Evolutionary conservation across 768 basidiomycete genomes (phyloP).

Genomic region (Pleurotus cornucopiae): DNA sequence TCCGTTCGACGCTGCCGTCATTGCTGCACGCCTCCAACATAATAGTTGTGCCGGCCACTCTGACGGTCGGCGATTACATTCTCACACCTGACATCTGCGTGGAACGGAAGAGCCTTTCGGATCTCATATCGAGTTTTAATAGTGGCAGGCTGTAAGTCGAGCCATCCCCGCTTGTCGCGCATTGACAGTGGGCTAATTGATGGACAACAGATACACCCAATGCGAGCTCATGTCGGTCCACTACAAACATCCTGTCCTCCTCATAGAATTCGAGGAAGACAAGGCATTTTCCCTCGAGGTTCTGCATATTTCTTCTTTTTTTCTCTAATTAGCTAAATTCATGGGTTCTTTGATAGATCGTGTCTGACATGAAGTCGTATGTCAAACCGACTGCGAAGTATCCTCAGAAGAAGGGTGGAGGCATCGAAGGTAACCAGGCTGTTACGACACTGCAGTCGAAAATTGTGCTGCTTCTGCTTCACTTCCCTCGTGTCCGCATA

Average conservation of each 20-base stretch:
- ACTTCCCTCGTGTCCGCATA: slow-evolving; percentile 89
- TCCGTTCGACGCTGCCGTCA: slow-evolving; percentile 88
- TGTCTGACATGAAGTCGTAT: slow-evolving; percentile 65
- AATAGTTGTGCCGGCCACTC: slow-evolving; percentile 82
- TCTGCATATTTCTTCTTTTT: slow-evolving; percentile 12
- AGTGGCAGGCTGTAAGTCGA: slow-evolving; percentile 83
- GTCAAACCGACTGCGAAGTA: slow-evolving; percentile 59
- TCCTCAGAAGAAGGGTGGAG: slow-evolving; percentile 43
- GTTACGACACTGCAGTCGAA: slow-evolving; percentile 80
- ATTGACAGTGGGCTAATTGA: too few relatives aligned
- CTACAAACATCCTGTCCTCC: slow-evolving; percentile 88
- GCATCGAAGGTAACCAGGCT: slow-evolving; percentile 27
- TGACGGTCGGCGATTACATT: slow-evolving; percentile 96
- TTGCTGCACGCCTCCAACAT: slow-evolving; percentile 80
- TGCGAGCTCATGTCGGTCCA: slow-evolving; percentile 96
- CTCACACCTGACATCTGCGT: slow-evolving; percentile 93
- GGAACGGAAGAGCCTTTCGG: slow-evolving; percentile 91
- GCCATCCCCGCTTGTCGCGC: neutral
- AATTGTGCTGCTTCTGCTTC: slow-evolving; percentile 81
- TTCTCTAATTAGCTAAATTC: too few relatives aligned
- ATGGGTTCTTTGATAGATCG: slow-evolving; percentile 33
- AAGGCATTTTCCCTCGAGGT: slow-evolving; percentile 92
- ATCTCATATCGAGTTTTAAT: slow-evolving; percentile 90
- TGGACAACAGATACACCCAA: slow-evolving; percentile 74
- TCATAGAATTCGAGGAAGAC: slow-evolving; percentile 98